Evolutionary conservation across 257 asterid species (phyloP), one percentile per base, ranked within the genome.

Genomic region (Nicotiana otophora): DNA sequence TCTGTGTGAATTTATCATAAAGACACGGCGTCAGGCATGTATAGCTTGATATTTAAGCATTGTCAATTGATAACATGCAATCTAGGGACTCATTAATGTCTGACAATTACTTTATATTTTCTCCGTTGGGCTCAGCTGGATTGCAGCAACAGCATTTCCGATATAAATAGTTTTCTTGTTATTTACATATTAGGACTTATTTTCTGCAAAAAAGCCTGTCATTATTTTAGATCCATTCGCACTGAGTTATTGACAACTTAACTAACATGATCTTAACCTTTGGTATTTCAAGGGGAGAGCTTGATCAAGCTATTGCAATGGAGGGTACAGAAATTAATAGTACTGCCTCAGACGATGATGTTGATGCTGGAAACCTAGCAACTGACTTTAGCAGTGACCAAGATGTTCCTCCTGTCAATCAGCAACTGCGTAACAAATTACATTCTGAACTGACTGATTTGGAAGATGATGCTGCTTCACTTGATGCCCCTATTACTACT

Each of bases 281-380:
- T 54, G 31, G 36, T 63, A 86, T 61, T 63, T 85, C 77, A 84
- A 93, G 94, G 91, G 90, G 87, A 54, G 88, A 85, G 53, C 16
- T 54, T 34, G 85, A 34, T 70, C 88, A 83, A 81, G 66, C 89
- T 72, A 34, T 62, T 55, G 86, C 69, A 84, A 81, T 42, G 81
- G 88, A 34, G 85, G 60, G 62, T 30, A 63, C 58, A 62, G 86
- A 84, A 62, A 82, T 42, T 10, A 83, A 84, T 78, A 63, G 67
- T 28, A 42, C 57, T 60, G 39, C 58, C 28, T 31, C 17, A 8
- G 76, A 78, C 31, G 53, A 63, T 82, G 75, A 81, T 15, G 84
- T 86, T 54, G 81, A 83, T 78, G 34, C 79, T n/a, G 86, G 85
- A 83, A 79, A 88, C 34, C 86, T 85, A 68, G 80, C 68, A 66